Percentiles rank a stretch among this genome's conserved stretches.
phyloP scores from a whole-genome alignment of 495 filamentous ascomycete genomes.

The Hypoxylon perforatum region DNA sequence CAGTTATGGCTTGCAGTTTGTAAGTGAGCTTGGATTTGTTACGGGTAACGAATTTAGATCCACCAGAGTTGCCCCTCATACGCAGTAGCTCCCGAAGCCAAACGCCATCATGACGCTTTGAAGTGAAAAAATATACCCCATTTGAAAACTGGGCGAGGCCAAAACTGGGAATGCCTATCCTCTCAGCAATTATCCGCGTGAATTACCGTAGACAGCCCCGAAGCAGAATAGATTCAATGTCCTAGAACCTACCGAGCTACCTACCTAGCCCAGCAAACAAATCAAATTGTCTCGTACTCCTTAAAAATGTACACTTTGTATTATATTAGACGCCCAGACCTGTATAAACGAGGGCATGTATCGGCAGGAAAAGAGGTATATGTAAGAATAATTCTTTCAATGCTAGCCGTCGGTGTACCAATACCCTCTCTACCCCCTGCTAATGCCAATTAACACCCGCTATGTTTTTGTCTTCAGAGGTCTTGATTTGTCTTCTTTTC shows the following conservation, averaged over 20 bases:
- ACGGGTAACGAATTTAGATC: constrained; percentile 15
- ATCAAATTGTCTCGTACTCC: not conserved
- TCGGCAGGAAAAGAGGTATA: constrained; percentile 2
- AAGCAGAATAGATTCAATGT: constrained; percentile 4
- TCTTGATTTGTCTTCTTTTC: constrained; percentile 23
- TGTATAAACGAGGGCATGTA: constrained; percentile 28
- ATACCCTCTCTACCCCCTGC: constrained; percentile 18
- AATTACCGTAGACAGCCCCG: constrained; percentile 12
- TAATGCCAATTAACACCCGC: constrained; percentile 40
- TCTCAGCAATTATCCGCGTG: not conserved
- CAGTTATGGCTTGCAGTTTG: constrained; percentile 28
- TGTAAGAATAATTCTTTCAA: constrained; percentile 19
- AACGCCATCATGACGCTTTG: constrained; percentile 33
- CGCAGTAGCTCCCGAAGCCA: constrained; percentile 16
- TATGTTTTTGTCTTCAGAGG: constrained; percentile 31
- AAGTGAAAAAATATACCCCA: constrained; percentile 13
- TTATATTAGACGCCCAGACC: constrained; percentile 34
- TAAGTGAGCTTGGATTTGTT: constrained; percentile 5
- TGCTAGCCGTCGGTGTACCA: constrained; percentile 30
- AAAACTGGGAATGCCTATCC: not conserved
- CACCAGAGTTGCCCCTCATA: not conserved
- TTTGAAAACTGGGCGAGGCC: not conserved
- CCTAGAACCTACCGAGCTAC: not conserved
- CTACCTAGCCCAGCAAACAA: not conserved
- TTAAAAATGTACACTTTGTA: constrained; percentile 25